Percentiles rank a stretch among this genome's conserved stretches.
Conservation (phyloP, 2,329 filamentous ascomycete genomes). For the Fusarium burgessii region DNA sequence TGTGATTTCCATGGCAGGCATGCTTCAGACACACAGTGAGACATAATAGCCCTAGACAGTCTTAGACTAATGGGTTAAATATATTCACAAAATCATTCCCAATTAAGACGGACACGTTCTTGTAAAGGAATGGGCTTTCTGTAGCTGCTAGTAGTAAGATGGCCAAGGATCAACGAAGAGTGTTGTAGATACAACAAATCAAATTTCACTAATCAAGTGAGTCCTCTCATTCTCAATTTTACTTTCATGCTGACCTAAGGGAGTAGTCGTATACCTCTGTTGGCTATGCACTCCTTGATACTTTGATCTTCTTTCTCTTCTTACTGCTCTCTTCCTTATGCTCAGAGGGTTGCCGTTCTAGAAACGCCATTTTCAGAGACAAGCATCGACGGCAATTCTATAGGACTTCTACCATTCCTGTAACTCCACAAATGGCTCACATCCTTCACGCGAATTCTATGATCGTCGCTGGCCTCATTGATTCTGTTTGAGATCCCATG, state of each 20-base stretch:
- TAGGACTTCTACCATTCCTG: constrained; percentile 68
- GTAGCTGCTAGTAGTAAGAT: background rate
- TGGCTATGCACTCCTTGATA: background rate
- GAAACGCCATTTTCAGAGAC: constrained; percentile 52
- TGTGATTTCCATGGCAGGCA: too few relatives aligned
- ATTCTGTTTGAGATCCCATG: constrained; percentile 48
- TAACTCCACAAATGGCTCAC: constrained; percentile 73
- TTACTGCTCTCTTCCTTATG: background rate
- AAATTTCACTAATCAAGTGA: background rate
- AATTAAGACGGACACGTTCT: too few relatives aligned
- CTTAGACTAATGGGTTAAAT: too few relatives aligned
- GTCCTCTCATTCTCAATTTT: background rate
- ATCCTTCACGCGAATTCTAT: constrained; percentile 66
- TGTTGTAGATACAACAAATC: background rate
- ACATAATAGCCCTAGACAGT: too few relatives aligned
- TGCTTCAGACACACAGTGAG: too few relatives aligned
- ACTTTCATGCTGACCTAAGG: background rate
- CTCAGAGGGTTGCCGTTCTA: constrained; percentile 55
- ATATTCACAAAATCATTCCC: too few relatives aligned
- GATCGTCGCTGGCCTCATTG: constrained; percentile 45
- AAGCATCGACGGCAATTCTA: constrained; percentile 55
- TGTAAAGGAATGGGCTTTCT: too few relatives aligned
- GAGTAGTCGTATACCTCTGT: background rate
- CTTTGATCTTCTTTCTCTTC: background rate
- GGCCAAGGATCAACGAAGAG: background rate